These are phyloP conservation scores for Entomortierella chlamydospora DNA, from an alignment of 192 early-diverging fungal genomes.

Conservation along the genomic window DNA sequence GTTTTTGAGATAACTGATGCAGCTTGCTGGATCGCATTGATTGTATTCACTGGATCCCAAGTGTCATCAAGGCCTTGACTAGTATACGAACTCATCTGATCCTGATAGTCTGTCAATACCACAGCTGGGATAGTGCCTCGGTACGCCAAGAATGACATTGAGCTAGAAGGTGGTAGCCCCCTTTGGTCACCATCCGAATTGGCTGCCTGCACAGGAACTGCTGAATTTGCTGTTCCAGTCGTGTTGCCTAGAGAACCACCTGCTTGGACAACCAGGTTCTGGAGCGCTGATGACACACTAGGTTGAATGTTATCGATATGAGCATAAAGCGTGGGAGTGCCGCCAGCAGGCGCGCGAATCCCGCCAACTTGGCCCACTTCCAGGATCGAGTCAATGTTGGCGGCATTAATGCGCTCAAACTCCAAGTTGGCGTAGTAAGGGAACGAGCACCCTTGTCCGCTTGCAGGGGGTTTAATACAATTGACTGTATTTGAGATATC, in stretches of 20 bases:
- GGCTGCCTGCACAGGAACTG: conserved; percentile 58
- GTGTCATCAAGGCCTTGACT: conserved; percentile 55
- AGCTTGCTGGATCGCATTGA: conserved; percentile 67
- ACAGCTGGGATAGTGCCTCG: conserved; percentile 71
- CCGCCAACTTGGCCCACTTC: conserved; percentile 74
- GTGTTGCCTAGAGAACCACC: conserved; percentile 14
- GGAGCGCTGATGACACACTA: neutral
- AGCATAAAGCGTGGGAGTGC: conserved; percentile 38
- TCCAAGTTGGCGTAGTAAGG: conserved; percentile 75
- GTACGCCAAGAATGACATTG: conserved; percentile 76
- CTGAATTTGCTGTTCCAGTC: conserved; percentile 4
- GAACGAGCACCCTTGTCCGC: conserved; percentile 62
- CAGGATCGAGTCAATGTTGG: conserved; percentile 75
- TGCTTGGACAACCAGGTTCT: conserved; percentile 30
- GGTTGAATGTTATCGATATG: conserved; percentile 58
- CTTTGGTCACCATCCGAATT: conserved; percentile 52
- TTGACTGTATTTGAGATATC: conserved; percentile 69
- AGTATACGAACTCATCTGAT: conserved; percentile 61
- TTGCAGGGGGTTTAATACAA: conserved; percentile 61
- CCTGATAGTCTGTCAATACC: conserved; percentile 72
- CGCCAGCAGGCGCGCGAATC: conserved; percentile 11
- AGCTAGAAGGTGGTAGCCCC: conserved; percentile 76
- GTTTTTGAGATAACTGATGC: conserved; percentile 69
- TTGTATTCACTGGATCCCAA: conserved; percentile 43
- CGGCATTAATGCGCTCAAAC: conserved; percentile 74